Evolutionary conservation across 768 basidiomycete species (phyloP).

Genomic region (Cystobasidium onofrii): DNA sequence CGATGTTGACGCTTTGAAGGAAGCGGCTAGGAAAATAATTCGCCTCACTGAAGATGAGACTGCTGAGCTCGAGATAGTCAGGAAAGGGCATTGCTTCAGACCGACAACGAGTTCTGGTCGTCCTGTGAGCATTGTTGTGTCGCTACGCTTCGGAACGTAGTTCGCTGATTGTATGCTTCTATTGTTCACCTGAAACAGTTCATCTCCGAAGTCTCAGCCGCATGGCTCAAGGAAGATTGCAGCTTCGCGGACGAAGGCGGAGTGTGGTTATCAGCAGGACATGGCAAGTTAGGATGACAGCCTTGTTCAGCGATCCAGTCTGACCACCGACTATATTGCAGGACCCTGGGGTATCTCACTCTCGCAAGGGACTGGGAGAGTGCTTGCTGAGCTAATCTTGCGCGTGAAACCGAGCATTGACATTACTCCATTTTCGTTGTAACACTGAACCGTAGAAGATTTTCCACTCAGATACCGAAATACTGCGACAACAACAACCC

Average conservation of each 20-base stretch:
- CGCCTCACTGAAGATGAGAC: not conserved
- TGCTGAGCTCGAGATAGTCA: constrained; percentile 7
- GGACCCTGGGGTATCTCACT: constrained; percentile 24
- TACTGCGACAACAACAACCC: not conserved
- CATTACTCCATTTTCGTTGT: not conserved
- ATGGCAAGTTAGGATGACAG: not conserved
- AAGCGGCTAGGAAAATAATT: constrained; percentile 2
- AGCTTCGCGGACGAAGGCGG: not conserved
- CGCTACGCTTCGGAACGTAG: no score
- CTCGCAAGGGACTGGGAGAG: constrained; percentile 9
- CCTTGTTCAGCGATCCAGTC: no score
- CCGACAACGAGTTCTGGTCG: constrained; percentile 11
- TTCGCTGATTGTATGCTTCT: no score
- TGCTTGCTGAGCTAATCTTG: constrained; percentile 12
- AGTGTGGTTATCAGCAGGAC: constrained; percentile 20
- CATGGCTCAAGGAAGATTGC: not conserved
- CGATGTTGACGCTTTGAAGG: constrained; percentile 7
- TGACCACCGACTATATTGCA: not conserved
- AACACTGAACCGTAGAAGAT: not conserved
- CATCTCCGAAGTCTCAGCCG: not conserved
- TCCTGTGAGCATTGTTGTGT: not conserved
- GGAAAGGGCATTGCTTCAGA: constrained; percentile 19
- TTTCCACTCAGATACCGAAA: not conserved
- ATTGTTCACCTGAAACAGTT: not conserved
- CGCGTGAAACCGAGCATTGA: not conserved